Conservation (phyloP, 2,329 filamentous ascomycete genomes). For the Penicillium oxalicum region DNA sequence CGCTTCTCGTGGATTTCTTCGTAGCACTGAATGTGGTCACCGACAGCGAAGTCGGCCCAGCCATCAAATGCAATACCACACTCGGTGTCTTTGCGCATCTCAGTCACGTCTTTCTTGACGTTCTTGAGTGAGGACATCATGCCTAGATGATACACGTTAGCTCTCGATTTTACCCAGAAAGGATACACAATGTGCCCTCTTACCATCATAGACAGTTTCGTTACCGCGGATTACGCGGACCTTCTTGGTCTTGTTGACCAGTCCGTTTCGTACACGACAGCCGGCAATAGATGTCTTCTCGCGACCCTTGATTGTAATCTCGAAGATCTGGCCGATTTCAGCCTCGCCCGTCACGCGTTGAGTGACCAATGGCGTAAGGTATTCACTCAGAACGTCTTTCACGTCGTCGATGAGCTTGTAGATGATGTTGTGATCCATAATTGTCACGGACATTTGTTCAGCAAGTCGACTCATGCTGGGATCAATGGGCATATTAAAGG, state of each 20-base stretch:
- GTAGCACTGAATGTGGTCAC: conserved; percentile 83
- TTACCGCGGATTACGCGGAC: conserved; percentile 68
- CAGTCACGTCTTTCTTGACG: conserved; percentile 81
- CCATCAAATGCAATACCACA: conserved; percentile 81
- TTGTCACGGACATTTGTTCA: conserved; percentile 62
- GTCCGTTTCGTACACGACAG: conserved; percentile 77
- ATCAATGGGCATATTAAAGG: conserved; percentile 73
- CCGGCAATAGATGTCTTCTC: conserved; percentile 73
- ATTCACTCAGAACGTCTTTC: conserved; percentile 57
- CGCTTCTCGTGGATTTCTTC: conserved; percentile 72
- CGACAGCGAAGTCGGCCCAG: conserved; percentile 71
- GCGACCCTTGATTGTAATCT: conserved; percentile 70
- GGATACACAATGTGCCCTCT: conserved; percentile 32
- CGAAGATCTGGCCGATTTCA: conserved; percentile 75
- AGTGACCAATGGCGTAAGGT: conserved; percentile 61
- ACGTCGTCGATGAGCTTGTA: conserved; percentile 48
- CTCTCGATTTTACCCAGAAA: not conserved
- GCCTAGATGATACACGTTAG: conserved; percentile 47
- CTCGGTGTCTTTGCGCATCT: conserved; percentile 89
- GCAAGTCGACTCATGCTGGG: conserved; percentile 64
- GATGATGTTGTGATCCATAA: conserved; percentile 72
- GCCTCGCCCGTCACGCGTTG: conserved; percentile 78
- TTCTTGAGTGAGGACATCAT: conserved; percentile 77
- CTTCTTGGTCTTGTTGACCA: conserved; percentile 56
- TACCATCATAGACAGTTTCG: conserved; percentile 74